These are phyloP conservation scores for Ceratobasidium sp. DNA, from an alignment of 1,284 basidiomycete species.

Conservation along the genomic window DNA sequence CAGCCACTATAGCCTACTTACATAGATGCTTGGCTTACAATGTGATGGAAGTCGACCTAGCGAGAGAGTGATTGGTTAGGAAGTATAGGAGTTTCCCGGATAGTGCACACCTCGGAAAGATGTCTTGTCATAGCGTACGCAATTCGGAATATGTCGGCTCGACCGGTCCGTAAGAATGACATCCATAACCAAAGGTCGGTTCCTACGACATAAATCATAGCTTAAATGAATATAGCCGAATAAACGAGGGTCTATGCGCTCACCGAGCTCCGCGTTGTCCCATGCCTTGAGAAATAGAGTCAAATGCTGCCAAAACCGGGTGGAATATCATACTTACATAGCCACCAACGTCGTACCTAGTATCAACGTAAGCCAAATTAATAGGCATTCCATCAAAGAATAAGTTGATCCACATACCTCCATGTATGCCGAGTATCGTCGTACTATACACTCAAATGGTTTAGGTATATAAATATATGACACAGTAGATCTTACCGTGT, in stretches of 20 bases:
- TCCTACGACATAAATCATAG: slow-evolving; percentile 49
- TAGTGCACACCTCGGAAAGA: slow-evolving; percentile 55
- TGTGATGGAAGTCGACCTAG: slow-evolving; percentile 60
- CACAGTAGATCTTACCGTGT: slow-evolving; percentile 52
- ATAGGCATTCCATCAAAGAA: not conserved
- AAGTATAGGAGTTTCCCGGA: not conserved
- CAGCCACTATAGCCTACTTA: not conserved
- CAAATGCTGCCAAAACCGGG: not conserved
- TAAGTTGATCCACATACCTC: slow-evolving; percentile 47
- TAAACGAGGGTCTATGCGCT: not conserved
- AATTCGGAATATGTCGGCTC: slow-evolving; percentile 61
- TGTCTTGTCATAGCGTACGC: slow-evolving; percentile 62
- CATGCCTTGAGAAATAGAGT: slow-evolving; percentile 40
- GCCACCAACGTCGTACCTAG: slow-evolving; percentile 61
- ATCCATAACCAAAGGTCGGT: slow-evolving; percentile 64
- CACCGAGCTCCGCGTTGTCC: slow-evolving; percentile 56
- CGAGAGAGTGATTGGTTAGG: not conserved
- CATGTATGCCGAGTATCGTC: slow-evolving; percentile 62
- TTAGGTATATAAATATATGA: slow-evolving; percentile 51
- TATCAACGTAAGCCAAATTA: not conserved
- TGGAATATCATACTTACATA: slow-evolving; percentile 56
- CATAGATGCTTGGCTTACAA: slow-evolving; percentile 24
- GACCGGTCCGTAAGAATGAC: slow-evolving; percentile 62
- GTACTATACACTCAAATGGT: slow-evolving; percentile 10
- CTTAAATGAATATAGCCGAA: not conserved